Base-by-base conservation (phyloP, 2,329 filamentous ascomycete genomes). In the Alternaria consortialis region DNA sequence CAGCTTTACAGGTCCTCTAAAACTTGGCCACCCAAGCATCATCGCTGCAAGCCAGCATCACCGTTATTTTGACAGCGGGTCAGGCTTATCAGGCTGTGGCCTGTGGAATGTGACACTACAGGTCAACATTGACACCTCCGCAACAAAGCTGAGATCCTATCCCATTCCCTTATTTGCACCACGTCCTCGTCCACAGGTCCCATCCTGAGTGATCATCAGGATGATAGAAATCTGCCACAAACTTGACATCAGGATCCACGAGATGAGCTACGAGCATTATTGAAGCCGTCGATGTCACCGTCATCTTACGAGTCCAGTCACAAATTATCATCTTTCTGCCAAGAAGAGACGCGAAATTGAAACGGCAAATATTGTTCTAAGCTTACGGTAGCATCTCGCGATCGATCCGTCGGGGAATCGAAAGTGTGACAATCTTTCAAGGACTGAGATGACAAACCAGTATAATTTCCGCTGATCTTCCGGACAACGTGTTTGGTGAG, bases 301-400 rank as follows among this genome's bases (percentile, higher is more conserved):
- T 52, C 20, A 58, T 46, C 31, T 44, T 36, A 39, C 39, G 29
- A 32, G 37, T 43, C 40, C 32, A 53, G 47, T 50, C 32, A 37
- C 20, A n/a, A 27, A 37, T 20, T n/a, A 36, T 15, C 29, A 13
- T 37, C n/a, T 27, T 13, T 31, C 37, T 37, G 55, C 55, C 55
- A 58, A 53, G 47, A 25, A 32, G 9, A 53, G 7, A n/a, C 4
- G n/a, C 31, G 47, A 53, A 46, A 58, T 52, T 25, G 43, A 58
- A 29, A 46, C 12, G 52, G 46, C 46, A 44, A 27, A 53, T 44
- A 27, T 32, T 36, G 31, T 36, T 27, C 20, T 8, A 50, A 36
- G 20, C 20, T n/a, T 50, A 17, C 46, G 46, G 20, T 8, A 50
- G 31, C 32, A 50, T n/a, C 31, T 50, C 31, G 32, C 46, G 32